Base-by-base conservation (phyloP, 495 filamentous ascomycete species). In the Aspergillus mulundensis region DNA sequence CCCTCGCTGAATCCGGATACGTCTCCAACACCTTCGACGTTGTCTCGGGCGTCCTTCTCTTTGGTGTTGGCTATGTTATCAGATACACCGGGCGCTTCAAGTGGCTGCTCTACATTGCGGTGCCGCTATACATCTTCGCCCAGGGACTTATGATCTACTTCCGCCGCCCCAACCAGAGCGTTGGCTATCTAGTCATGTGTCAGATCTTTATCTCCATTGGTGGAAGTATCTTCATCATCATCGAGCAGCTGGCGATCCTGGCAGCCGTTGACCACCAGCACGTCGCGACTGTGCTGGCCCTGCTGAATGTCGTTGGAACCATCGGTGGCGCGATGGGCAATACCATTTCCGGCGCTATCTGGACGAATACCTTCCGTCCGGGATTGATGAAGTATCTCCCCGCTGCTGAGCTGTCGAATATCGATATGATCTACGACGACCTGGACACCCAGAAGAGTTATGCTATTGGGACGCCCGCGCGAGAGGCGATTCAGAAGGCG, bases 101-200 rank as follows among this genome's bases (percentile, higher is more conserved):
- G 61, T 70, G 65, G 58, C 73, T 81, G 7, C 74, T 78, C 41
- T 65, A 79, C 69, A 76, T 82, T 61, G 82, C 74, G 54, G 64
- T 88, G 1, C 83, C 86, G 0, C 66, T 89, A 16, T 76, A 80
- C 55, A 75, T 87, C 44, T 76, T 87, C 32, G 77, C 62, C 32
- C 53, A 62, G 8, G 81, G 86, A 20, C 77, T 88, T 43, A 80
- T 88, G 77, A 87, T 77, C 63, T 75, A 72, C 60, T 90, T 89
- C 80, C 84, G 88, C 23, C 78, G 82, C 18, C 76, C 81, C 36
- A 72, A 77, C 45, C 68, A 68, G n/a, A 59, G 70, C 39, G 69
- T 89, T 38, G 86, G 84, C 11, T 88, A 85, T 61, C 73, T 91
- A 23, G 72, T 89, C 61, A 86, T 89, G 81, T 86, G 80, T 60